Evolutionary conservation across 2,329 filamentous ascomycete genomes (phyloP), one percentile per base, ranked within the genome.

Genomic region (Diaporthe humulicola): DNA sequence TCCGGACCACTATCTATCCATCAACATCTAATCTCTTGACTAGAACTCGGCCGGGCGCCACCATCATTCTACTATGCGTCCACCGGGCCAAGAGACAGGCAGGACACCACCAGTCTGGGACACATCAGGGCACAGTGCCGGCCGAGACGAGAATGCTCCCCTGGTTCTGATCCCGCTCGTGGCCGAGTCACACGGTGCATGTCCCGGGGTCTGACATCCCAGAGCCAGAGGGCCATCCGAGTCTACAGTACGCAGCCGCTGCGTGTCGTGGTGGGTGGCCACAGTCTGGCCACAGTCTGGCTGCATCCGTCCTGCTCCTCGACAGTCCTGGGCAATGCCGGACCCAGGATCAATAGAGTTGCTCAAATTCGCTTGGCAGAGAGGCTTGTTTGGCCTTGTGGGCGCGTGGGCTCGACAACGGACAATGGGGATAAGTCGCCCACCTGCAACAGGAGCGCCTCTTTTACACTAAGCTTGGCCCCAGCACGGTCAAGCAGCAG

Each of bases 401-500:
- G 28, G 12, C 36, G 57, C 56, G 33, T 60, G 69, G 40, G 8
- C 28, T 25, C 40, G n/a, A 48, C 40, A 38, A 38, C 28, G n/a
- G 42, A 57, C 30, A 58, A 40, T 71, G n/a, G n/a, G n/a, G 42
- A n/a, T 28, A 40, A 56, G 17, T 72, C 33, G 19, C 58, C 70
- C 57, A 25, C n/a, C 57, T 72, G 57, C 57, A 54, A 40, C 45
- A 72, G 45, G 42, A 54, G 36, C 70, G 70, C 57, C 70, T 30
- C 57, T 42, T 28, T 30, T 25, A 8, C 56, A 64, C 70, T 40
- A 54, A 64, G 25, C 57, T 33, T 40, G 57, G 45, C 57, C 38
- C 38, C 14, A 45, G 25, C 56, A 72, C 25, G 42, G 42, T 54
- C 57, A 52, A 72, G 45, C 45, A 52, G 56, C 70, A 71, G 36